Percentiles rank a stretch among this genome's conserved stretches.
These are phyloP conservation scores for Sporothrix euskadiensis DNA, from an alignment of 2,329 filamentous ascomycete genomes.

Conservation along the genomic window DNA sequence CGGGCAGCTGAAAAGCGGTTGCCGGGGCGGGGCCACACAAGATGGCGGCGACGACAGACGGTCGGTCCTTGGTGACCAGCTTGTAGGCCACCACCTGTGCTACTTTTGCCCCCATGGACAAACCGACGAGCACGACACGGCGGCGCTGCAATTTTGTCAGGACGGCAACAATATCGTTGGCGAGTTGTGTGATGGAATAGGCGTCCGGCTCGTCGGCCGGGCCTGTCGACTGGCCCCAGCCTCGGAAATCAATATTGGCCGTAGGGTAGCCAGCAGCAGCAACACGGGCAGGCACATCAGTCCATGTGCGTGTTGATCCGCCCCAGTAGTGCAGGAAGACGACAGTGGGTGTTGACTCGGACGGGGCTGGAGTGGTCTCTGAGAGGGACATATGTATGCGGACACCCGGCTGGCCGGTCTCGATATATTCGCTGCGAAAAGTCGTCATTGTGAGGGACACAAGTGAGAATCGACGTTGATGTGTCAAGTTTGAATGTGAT, in stretches of 20 bases:
- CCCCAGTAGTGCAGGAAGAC: conserved; percentile 46
- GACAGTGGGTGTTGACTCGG: neutral
- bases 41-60: conserved; percentile 36
- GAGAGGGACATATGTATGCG: conserved; percentile 13
- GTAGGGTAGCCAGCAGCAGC: conserved; percentile 33
- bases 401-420: neutral
- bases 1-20: conserved; percentile 37
- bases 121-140: conserved; percentile 40
- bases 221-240: conserved; percentile 42
- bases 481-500: neutral
- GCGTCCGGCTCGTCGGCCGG: conserved; percentile 33
- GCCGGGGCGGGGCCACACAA: conserved; percentile 42
- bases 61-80: neutral
- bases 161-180: conserved; percentile 33
- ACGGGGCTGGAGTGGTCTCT: neutral
- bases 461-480: neutral
- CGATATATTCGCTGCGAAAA: conserved; percentile 8
- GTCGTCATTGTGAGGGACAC: neutral
- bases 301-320: conserved; percentile 41
- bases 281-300: conserved; percentile 31
- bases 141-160: conserved; percentile 31
- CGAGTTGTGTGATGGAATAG: conserved; percentile 39
- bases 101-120: conserved; percentile 47
- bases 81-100: conserved; percentile 36
- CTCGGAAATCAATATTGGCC: conserved; percentile 40